Evolutionary conservation across 2,329 filamentous ascomycete genomes (phyloP).

Genomic region (Parastagonospora avenae): DNA sequence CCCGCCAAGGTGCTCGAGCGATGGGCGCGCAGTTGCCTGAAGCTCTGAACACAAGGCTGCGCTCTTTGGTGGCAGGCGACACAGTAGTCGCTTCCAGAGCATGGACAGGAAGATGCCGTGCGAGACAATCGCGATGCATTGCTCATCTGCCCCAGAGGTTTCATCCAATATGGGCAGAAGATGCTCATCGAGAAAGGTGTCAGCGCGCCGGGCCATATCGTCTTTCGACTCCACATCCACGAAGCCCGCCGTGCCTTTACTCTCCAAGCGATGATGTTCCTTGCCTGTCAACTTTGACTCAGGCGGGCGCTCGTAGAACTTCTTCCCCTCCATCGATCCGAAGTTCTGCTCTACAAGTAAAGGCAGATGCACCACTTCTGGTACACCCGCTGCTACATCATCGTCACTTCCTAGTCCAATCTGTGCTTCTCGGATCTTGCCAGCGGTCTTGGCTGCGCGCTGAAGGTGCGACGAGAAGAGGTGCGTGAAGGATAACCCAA

Average conservation of each 20-base stretch:
- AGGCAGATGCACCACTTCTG: slow-evolving; percentile 30
- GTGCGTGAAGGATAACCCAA: slow-evolving; percentile 68
- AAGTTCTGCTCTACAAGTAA: slow-evolving; percentile 75
- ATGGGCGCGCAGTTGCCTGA: slow-evolving; percentile 43
- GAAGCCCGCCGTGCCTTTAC: slow-evolving; percentile 52
- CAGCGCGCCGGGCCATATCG: slow-evolving; percentile 68
- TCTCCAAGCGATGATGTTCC: slow-evolving; percentile 47
- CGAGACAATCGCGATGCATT: slow-evolving; percentile 70
- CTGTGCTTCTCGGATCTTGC: slow-evolving; percentile 66
- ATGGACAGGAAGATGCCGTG: slow-evolving; percentile 81
- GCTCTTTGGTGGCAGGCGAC: slow-evolving; percentile 57
- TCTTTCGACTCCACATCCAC: slow-evolving; percentile 70
- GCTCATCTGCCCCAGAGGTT: slow-evolving; percentile 28
- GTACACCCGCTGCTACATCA: slow-evolving; percentile 10
- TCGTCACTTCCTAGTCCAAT: slow-evolving; percentile 1
- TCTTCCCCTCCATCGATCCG: slow-evolving; percentile 70
- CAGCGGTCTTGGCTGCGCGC: slow-evolving; percentile 74
- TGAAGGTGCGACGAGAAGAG: slow-evolving; percentile 80
- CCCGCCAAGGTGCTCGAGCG: slow-evolving; percentile 60
- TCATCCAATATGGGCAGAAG: slow-evolving; percentile 62
- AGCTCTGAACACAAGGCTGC: slow-evolving; percentile 53
- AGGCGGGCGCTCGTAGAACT: slow-evolving; percentile 53
- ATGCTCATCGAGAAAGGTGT: slow-evolving; percentile 68
- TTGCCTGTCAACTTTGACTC: slow-evolving; percentile 43
- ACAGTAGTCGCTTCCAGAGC: slow-evolving; percentile 67